Conservation (phyloP, 2,329 filamentous ascomycete species). For the Phaeomoniella chlamydospora region DNA sequence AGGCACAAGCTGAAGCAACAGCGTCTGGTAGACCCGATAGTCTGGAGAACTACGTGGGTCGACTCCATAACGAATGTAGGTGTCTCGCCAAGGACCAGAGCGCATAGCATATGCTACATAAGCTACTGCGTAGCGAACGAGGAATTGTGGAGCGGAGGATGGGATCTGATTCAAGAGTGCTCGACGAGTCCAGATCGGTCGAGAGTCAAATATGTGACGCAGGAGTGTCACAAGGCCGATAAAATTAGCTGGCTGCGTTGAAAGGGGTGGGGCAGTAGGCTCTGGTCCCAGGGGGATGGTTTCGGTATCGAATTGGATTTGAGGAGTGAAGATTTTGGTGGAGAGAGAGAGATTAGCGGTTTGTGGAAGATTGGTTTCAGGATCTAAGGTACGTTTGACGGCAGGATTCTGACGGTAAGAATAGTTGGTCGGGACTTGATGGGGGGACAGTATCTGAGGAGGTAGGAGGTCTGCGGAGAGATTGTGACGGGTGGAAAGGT, state of each 20-base stretch:
- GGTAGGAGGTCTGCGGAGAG: constrained; percentile 59
- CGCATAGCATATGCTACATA: constrained; percentile 88
- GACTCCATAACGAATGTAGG: constrained; percentile 69
- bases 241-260: constrained; percentile 26
- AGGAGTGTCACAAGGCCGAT: constrained; percentile 51
- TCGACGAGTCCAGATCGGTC: constrained; percentile 78
- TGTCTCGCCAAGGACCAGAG: constrained; percentile 82
- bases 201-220: constrained; percentile 49
- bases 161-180: constrained; percentile 60
- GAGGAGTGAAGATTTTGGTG: constrained; percentile 45
- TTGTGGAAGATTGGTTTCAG: constrained; percentile 41
- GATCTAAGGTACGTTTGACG: constrained; percentile 47
- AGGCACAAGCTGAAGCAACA: constrained; percentile 61
- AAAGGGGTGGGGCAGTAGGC: constrained; percentile 3
- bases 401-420: constrained; percentile 76
- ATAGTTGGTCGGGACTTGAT: constrained; percentile 13
- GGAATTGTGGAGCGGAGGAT: constrained; percentile 32
- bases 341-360: constrained; percentile 40
- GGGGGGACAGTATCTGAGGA: constrained; percentile 25
- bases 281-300: constrained; percentile 36
- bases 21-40: constrained; percentile 73
- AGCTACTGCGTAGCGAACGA: constrained; percentile 60
- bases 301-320: constrained; percentile 46
- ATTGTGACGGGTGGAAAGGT: constrained; percentile 44
- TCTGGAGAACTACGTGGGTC: constrained; percentile 68